Evolutionary conservation across 768 basidiomycete genomes (phyloP).

Genomic region (Tricholoma terreum): DNA sequence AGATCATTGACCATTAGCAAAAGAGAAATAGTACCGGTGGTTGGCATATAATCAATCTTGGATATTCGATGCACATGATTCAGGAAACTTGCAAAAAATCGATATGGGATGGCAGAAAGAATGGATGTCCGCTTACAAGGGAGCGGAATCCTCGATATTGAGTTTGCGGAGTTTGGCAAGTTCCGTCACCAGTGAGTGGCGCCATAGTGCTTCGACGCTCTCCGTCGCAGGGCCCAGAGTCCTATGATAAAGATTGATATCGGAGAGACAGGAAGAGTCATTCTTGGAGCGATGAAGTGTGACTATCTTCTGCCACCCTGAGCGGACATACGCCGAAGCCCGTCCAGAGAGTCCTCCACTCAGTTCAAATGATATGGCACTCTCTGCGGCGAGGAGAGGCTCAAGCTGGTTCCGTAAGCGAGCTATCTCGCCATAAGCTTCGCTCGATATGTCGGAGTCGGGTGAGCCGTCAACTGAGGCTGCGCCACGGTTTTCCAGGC

Average conservation of each 20-base stretch:
- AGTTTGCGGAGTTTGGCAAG: conserved; percentile 56
- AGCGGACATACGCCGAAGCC: conserved; percentile 11
- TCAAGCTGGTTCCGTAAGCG: conserved; percentile 1
- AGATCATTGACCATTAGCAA: neutral
- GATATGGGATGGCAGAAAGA: neutral
- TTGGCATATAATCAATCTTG: conserved; percentile 65
- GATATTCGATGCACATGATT: conserved; percentile 61
- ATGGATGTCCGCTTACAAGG: conserved; percentile 55
- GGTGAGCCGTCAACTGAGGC: conserved; percentile 10
- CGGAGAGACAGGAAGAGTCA: neutral
- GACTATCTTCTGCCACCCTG: conserved; percentile 14
- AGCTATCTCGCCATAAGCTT: conserved; percentile 10
- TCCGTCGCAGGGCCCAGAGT: conserved; percentile 44
- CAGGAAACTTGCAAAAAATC: conserved; percentile 51
- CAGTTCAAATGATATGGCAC: conserved; percentile 6
- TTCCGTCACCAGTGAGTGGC: conserved; percentile 57
- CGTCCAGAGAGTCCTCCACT: conserved; percentile 15
- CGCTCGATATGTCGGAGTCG: conserved; percentile 8
- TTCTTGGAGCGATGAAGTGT: conserved; percentile 6
- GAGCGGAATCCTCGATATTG: conserved; percentile 68
- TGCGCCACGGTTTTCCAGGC: conserved; percentile 7
- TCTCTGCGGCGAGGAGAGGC: conserved; percentile 12
- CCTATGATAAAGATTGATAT: conserved; percentile 40
- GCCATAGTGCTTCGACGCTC: conserved; percentile 65
- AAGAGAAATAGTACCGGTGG: conserved; percentile 46